Conservation (phyloP, 1,139 yeast genomes). For the Yarrowia galli region DNA sequence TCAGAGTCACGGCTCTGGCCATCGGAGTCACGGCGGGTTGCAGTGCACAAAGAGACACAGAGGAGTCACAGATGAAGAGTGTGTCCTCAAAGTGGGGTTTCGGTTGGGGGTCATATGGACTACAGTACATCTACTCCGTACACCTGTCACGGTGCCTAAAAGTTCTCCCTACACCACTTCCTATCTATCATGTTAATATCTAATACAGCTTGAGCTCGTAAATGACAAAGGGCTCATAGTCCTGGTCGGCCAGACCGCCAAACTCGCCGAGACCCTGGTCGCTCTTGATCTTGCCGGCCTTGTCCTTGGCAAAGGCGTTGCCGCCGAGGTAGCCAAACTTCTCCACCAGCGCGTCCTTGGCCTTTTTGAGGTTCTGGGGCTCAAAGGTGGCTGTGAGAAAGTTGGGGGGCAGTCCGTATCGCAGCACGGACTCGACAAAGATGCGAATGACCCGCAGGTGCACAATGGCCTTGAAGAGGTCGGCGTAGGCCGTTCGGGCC, state of each 20-base stretch:
- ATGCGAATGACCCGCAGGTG: slow-evolving; percentile 77
- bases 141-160: too few relatives aligned
- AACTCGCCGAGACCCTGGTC: slow-evolving; percentile 72
- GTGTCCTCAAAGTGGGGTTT: too few relatives aligned
- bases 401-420: slow-evolving; percentile 96
- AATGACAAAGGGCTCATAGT: slow-evolving; percentile 93
- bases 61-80: too few relatives aligned
- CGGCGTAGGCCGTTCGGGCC: slow-evolving; percentile 86
- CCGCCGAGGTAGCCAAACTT: slow-evolving; percentile 93
- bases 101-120: too few relatives aligned
- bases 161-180: too few relatives aligned
- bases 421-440: slow-evolving; percentile 74
- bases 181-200: slow-evolving; percentile 2
- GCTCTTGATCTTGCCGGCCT: slow-evolving; percentile 64
- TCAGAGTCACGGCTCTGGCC: too few relatives aligned
- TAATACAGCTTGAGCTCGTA: slow-evolving; percentile 60
- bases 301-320: slow-evolving; percentile 72
- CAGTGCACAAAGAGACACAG: too few relatives aligned
- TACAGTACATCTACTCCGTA: too few relatives aligned
- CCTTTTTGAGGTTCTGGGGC: slow-evolving; percentile 56
- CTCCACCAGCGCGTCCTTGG: slow-evolving; percentile 70
- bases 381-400: slow-evolving; percentile 70
- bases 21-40: too few relatives aligned
- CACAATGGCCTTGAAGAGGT: slow-evolving; percentile 83
- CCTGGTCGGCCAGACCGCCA: slow-evolving; percentile 90